A percentile compares a stretch with the other conserved stretches of the same genome.
phyloP scores from a whole-genome alignment of 1,284 basidiomycete species.

The Limonomyces culmigenus region DNA sequence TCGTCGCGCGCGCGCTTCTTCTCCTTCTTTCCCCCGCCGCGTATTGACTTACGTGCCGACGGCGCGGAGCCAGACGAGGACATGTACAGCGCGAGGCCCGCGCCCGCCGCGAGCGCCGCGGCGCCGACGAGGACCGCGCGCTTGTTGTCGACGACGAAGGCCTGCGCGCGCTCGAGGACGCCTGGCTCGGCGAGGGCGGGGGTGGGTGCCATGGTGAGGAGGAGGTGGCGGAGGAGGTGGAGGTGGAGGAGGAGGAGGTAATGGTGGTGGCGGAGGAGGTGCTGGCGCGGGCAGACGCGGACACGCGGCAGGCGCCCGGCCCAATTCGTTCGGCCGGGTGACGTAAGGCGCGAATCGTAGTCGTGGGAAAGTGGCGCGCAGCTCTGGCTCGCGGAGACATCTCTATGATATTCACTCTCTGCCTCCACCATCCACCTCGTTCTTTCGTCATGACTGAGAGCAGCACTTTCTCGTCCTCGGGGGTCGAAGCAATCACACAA shows the following conservation, averaged over 20 bases:
- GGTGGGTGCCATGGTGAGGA: too few species aligned
- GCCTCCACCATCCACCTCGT: too few species aligned
- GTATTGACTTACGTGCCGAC: slow-evolving; percentile 23
- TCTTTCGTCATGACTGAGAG: slow-evolving; percentile 13
- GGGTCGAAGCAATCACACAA: slow-evolving; percentile 40
- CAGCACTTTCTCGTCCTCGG: slow-evolving; percentile 35
- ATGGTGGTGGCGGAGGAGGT: not conserved
- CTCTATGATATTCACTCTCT: too few species aligned
- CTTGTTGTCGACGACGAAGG: slow-evolving; percentile 62
- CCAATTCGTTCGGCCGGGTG: too few species aligned
- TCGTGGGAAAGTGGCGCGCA: too few species aligned
- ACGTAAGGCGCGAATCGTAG: too few species aligned
- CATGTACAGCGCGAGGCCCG: slow-evolving; percentile 68
- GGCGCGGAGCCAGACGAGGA: slow-evolving; percentile 31
- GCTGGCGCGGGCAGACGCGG: not conserved
- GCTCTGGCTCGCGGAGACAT: too few species aligned
- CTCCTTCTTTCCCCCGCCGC: slow-evolving; percentile 35
- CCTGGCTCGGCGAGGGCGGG: too few species aligned
- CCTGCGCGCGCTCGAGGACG: slow-evolving; percentile 44
- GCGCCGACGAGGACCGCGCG: slow-evolving; percentile 50
- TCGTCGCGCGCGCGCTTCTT: slow-evolving; percentile 40
- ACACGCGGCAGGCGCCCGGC: not conserved
- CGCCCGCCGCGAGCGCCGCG: slow-evolving; percentile 56
- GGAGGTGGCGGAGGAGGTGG: slow-evolving; percentile 12
- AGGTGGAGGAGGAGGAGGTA: slow-evolving; percentile 3